Conservation (phyloP, 2,329 filamentous ascomycete species). For the Penicillium carneum region DNA sequence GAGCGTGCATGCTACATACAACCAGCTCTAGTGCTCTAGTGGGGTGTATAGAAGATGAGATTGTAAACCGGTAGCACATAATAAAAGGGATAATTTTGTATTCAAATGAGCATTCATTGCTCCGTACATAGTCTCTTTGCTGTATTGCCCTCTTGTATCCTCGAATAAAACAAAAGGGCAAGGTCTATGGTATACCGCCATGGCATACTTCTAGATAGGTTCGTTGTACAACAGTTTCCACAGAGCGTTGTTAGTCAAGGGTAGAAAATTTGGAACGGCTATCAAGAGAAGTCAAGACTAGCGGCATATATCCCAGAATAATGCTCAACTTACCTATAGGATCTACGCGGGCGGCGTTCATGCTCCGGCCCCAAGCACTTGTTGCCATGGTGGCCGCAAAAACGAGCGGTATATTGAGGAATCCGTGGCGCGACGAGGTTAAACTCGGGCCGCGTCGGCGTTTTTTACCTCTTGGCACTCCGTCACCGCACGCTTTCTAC, state of each 20-base stretch:
- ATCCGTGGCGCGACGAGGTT: conserved; percentile 34
- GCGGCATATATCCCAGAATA: not conserved
- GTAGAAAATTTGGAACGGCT: not conserved
- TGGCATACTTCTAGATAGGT: not conserved
- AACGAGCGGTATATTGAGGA: fast-evolving
- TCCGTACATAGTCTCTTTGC: not conserved
- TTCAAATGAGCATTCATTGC: not conserved
- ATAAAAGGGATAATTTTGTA: not conserved
- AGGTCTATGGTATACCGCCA: not conserved
- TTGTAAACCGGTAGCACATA: not conserved
- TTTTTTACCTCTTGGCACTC: conserved; percentile 43
- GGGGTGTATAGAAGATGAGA: not conserved
- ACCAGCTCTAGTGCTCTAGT: not conserved
- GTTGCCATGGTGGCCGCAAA: conserved; percentile 12
- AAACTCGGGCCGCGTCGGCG: conserved; percentile 46
- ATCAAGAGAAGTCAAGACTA: too few species aligned
- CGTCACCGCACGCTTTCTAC: conserved; percentile 37
- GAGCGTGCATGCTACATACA: too few species aligned
- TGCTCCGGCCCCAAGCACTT: conserved; percentile 12
- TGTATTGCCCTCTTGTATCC: not conserved
- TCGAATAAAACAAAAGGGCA: too few species aligned
- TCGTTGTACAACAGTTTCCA: not conserved
- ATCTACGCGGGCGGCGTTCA: not conserved
- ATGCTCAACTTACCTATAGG: not conserved
- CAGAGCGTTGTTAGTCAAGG: not conserved